Evolutionary conservation across 2,329 filamentous ascomycete genomes (phyloP), one percentile per base, ranked within the genome.

Genomic region (Lachnellula subtilissima): DNA sequence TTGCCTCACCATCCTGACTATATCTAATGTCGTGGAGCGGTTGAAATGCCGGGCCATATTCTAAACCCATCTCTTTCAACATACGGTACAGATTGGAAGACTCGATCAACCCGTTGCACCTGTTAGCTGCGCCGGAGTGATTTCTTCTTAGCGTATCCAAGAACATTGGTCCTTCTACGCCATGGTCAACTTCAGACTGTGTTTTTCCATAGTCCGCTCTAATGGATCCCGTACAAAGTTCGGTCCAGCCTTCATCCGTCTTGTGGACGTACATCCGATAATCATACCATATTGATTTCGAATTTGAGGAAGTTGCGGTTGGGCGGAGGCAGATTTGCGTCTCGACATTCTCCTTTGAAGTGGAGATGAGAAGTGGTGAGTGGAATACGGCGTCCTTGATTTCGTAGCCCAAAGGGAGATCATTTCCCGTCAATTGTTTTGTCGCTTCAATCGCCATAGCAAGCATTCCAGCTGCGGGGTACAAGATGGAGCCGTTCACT

Each of bases 331-430:
- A 40, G 5, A 54, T 19, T 6, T 35, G 14, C 6, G 39, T 45
- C 45, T 56, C 54, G 8, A 53, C 32, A 35, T 19, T 25, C 14
- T 56, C 17, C 6, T 42, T 17, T 22, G 25, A 19, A 3, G 70
- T 68, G 5, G 79, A 69, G 1, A 79, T 68, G 3, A 45, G n/a
- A 22, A 79, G 68, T 0, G 70, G 74, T 1, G 67, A 12, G 12
- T 32, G 25, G 17, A 57, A 51, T 4, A 32, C 19, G 6, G 54
- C 47, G 12, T 57, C 37, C 43, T 25, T 47, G 23, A 57, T 46
- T 3, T 51, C 15, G 37, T 36, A 59, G 1, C 28, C 43, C 23
- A 5, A 25, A 14, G 50, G n/a, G 14, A 9, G 25, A 14, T 48
- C 36, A 23, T 14, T 28, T 8, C 60, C 45, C 7, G 46, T 12